A percentile compares a stretch with the other conserved stretches of the same genome.
Conservation (phyloP, 2,329 filamentous ascomycete species). For the Bipolaris cookei region DNA sequence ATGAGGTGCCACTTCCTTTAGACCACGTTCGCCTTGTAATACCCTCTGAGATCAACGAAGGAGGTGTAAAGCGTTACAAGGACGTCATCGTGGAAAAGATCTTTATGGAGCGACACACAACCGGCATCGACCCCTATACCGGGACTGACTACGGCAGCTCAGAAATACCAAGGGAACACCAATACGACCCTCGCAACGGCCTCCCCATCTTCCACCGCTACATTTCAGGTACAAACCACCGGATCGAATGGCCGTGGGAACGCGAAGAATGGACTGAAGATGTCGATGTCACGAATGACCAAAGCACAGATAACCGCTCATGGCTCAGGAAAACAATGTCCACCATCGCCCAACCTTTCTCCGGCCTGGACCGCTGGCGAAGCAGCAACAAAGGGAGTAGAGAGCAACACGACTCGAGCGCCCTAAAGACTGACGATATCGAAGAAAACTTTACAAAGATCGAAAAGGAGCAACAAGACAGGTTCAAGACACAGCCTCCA, state of each 20-base stretch:
- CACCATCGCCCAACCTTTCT: constrained; percentile 29
- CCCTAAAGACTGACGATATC: constrained; percentile 6
- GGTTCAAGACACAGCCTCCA: constrained; percentile 15
- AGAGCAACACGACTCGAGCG: constrained; percentile 5
- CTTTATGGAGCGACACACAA: constrained; percentile 40
- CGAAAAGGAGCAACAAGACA: constrained; percentile 17
- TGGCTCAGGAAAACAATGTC: constrained; percentile 21
- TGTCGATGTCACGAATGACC: constrained; percentile 9
- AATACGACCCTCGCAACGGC: constrained; percentile 39
- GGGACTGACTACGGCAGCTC: constrained; percentile 34
- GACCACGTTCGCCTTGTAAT: constrained; percentile 81
- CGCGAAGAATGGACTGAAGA: constrained; percentile 18
- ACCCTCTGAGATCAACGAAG: constrained; percentile 60
- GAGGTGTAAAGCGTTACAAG: constrained; percentile 60
- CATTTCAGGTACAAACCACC: constrained; percentile 43
- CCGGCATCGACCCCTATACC: constrained; percentile 41
- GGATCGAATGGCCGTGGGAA: constrained; percentile 45
- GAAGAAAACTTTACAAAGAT: constrained; percentile 16
- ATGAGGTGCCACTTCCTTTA: constrained; percentile 68
- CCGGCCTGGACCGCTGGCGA: constrained; percentile 25
- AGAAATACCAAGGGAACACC: constrained; percentile 38
- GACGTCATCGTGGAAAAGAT: constrained; percentile 59
- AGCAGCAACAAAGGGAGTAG: constrained; percentile 11
- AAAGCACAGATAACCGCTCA: constrained; percentile 17
- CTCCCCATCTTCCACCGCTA: constrained; percentile 44